Evolutionary conservation across 352 stramenopile species (phyloP).

Genomic region (Pythium apleroticum): DNA sequence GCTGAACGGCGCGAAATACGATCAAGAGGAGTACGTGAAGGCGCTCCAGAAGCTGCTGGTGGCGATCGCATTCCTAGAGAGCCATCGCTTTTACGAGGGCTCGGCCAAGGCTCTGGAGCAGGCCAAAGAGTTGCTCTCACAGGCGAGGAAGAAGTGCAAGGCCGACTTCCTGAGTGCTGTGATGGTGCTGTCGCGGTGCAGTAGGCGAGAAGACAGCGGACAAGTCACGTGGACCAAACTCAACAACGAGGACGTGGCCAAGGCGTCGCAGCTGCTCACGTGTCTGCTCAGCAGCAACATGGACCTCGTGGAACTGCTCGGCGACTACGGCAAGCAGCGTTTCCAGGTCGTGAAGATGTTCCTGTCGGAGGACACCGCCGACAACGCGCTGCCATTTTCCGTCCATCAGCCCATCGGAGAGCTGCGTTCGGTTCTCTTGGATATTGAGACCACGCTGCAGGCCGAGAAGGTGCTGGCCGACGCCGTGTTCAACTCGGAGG

Average conservation of each 20-base stretch:
- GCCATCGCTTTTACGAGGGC: constrained; percentile 70
- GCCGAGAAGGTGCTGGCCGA: constrained; percentile 54
- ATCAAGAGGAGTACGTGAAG: constrained; percentile 66
- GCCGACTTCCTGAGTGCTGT: constrained; percentile 70
- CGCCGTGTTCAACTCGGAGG: constrained; percentile 59
- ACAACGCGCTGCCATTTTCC: constrained; percentile 41
- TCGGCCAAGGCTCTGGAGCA: constrained; percentile 72
- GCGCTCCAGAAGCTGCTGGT: constrained; percentile 65
- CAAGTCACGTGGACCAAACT: constrained; percentile 44
- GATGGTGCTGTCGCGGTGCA: constrained; percentile 55
- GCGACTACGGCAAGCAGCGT: constrained; percentile 68
- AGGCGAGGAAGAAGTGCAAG: constrained; percentile 67
- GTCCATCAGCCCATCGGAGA: constrained; percentile 31
- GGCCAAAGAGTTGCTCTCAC: constrained; percentile 52
- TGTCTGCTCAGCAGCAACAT: constrained; percentile 60
- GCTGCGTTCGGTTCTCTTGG: constrained; percentile 37
- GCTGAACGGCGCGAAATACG: constrained; percentile 68
- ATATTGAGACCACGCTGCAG: constrained; percentile 59
- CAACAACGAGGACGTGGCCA: constrained; percentile 52
- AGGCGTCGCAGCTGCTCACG: constrained; percentile 56
- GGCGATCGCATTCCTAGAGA: constrained; percentile 71
- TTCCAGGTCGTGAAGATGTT: constrained; percentile 65
- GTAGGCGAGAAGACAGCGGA: constrained; percentile 25
- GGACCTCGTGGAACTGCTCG: constrained; percentile 49
- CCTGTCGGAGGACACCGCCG: constrained; percentile 29